Percentiles rank a stretch among this genome's conserved stretches.
phyloP scores from a whole-genome alignment of 441 rosid genomes.

The Syzygium malaccense region DNA sequence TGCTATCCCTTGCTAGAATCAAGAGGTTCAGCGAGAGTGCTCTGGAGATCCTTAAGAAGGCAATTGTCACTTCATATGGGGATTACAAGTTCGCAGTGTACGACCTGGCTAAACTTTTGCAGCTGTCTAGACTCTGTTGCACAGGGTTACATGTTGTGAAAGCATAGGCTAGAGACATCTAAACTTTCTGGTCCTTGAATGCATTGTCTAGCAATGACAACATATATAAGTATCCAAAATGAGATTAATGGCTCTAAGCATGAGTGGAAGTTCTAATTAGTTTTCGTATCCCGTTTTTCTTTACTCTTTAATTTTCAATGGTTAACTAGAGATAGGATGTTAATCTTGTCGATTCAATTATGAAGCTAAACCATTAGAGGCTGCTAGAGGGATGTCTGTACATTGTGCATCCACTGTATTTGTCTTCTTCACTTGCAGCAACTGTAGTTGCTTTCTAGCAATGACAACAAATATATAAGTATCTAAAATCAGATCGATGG shows the following conservation, averaged over 20 bases:
- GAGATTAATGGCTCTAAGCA: not conserved
- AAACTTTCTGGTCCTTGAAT: not conserved
- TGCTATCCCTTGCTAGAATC: slow-evolving; percentile 65
- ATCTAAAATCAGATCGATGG: not conserved
- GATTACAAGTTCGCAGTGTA: slow-evolving; percentile 59
- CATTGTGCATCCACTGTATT: not conserved
- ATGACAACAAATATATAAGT: not conserved
- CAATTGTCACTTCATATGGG: slow-evolving; percentile 45
- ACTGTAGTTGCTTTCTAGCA: not conserved
- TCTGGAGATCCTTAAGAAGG: slow-evolving; percentile 39
- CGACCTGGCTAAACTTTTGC: slow-evolving; percentile 4
- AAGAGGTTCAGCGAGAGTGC: slow-evolving; percentile 58
- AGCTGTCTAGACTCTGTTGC: not conserved
- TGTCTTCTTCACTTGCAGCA: not conserved
- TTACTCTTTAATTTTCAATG: not conserved
- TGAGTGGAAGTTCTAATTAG: not conserved
- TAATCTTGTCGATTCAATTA: not conserved
- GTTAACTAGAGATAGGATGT: not conserved
- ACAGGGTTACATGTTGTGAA: not conserved
- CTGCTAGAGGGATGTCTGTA: not conserved
- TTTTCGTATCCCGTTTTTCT: not conserved
- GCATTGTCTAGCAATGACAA: not conserved
- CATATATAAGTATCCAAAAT: not conserved
- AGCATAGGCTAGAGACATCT: not conserved
- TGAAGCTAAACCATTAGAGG: not conserved